Conservation (phyloP, 73 alveolate genomes). For the Paraurostyla sp. region DNA sequence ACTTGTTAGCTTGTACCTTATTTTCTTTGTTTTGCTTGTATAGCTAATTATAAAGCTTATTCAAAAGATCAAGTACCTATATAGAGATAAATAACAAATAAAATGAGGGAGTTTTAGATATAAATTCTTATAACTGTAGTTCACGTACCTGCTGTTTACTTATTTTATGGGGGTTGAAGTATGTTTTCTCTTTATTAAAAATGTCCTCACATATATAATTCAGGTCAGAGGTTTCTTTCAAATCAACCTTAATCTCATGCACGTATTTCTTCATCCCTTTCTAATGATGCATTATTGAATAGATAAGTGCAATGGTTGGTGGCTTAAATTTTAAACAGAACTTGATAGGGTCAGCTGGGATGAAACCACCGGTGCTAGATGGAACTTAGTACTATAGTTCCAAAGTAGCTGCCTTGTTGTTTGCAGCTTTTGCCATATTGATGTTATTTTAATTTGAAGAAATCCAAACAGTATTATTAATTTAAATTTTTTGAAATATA, state of each 20-base stretch:
- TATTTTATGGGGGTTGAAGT: slow-evolving; percentile 44
- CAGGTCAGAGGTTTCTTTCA: slow-evolving; percentile 29
- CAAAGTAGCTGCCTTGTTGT: slow-evolving; percentile 1
- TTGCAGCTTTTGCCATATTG: slow-evolving; percentile 36
- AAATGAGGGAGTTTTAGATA: neutral
- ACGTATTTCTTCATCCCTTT: slow-evolving; percentile 23
- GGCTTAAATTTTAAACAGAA: slow-evolving; percentile 34
- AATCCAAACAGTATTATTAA: slow-evolving; percentile 39
- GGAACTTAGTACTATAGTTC: slow-evolving; percentile 44
- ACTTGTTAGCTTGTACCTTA: neutral
- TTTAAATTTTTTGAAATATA: neutral
- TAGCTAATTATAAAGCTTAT: neutral
- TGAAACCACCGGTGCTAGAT: slow-evolving; percentile 32
- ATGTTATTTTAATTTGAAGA: neutral
- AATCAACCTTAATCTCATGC: slow-evolving; percentile 42
- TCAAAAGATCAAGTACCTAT: slow-evolving; percentile 21
- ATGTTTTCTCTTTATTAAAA: neutral
- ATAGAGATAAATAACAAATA: neutral
- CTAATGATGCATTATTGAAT: neutral
- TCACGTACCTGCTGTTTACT: slow-evolving; percentile 14
- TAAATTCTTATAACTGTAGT: neutral
- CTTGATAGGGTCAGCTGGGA: slow-evolving; percentile 48
- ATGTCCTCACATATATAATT: slow-evolving; percentile 4
- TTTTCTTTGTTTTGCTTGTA: slow-evolving; percentile 10
- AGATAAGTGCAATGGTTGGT: slow-evolving; percentile 48